Evolutionary conservation across 2,329 filamentous ascomycete species (phyloP), one percentile per base, ranked within the genome.

Genomic region (Aspergillus bombycis): DNA sequence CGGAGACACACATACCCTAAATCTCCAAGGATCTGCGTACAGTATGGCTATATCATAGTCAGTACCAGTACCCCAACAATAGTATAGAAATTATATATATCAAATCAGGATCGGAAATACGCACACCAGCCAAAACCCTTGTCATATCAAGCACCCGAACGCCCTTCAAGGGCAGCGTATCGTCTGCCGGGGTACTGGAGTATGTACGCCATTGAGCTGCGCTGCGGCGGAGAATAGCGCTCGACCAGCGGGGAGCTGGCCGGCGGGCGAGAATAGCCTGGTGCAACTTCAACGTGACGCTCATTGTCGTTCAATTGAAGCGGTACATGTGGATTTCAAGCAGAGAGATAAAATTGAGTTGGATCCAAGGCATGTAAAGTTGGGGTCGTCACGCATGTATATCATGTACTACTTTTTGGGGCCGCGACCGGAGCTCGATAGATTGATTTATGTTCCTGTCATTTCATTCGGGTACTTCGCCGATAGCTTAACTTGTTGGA

Each of bases 71-170:
- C 36, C 50, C 16, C 10, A 53, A 16, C 8, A 8, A 9, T 43
- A 16, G 8, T 28, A 32, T 21, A 53, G 45, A 50, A 19, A 50
- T 30, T 32, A 34, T 38, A 38, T 16, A 34, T 28, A 48, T n/a
- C n/a, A 57, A 56, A 14, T 14, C 45, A 16, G 38, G 46, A 46
- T 19, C 2, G 21, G 3, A 48, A 63, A 61, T 16, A 85, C 90
- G 80, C 83, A 97, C 94, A 62, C 95, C 95, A 67, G 95, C 95
- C 67, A 99, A 81, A 1, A 99, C 95, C 80, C 95, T 87, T 4
- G 94, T 98, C 93, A 99, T 96, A 77, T 99, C 95, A 66, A 99
- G 84, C 16, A 98, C 94, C 61, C 91, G 89, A 70, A 95, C 90
- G 1, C 95, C 95, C 41, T 92, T 88, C 70, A 99, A 84, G 26